Evolutionary conservation across 306 rosid genomes (phyloP), one percentile per base, ranked within the genome.

Genomic region (Adenanthera pavonina): DNA sequence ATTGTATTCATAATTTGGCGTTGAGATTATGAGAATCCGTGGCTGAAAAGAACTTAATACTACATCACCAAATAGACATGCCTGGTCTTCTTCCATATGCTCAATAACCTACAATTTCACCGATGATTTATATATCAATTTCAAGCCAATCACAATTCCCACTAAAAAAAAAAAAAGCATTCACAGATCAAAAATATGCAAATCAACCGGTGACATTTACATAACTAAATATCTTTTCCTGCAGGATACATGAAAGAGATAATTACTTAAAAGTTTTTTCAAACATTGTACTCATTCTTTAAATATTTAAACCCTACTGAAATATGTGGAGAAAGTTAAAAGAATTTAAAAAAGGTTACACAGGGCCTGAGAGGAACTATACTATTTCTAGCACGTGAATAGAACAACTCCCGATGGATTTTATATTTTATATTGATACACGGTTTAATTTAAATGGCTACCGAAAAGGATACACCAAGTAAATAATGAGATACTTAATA

Each of bases 31-130:
- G 64, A 95, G 97, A 89, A 93, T 87, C 85, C 84, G 88, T 6
- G 99, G 99, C 47, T 85, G 33, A 41, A 93, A 95, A 74, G 8
- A 88, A 57, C 93, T 85, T 72, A 95, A 74, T 53, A 89, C 96
- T 87, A 88, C 89, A 38, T 95, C 79, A 59, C 99, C 99, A 59
- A 93, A 95, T 48, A 81, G 83, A 80, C 80, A 67, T 36, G 99
- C 99, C 88, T 92, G 96, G 78, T 90, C 96, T 92, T 95, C 99
- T 65, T 92, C 96, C 97, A 95, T 95, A 53, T 95, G 99, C 82
- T 95, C 99, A 76, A 95, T 95, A 47, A 95, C 99, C 99, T 95
- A 74, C 60, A 76, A 75, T 80, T 53, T 74, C 61, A 54, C 66
- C 53, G 47, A 16, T 25, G 30, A 82, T 56, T 74, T 19, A 54